Percentiles rank a stretch among this genome's conserved stretches.
These are phyloP conservation scores for Daphne laureola DNA, from an alignment of 441 rosid species.

Conservation along the genomic window DNA sequence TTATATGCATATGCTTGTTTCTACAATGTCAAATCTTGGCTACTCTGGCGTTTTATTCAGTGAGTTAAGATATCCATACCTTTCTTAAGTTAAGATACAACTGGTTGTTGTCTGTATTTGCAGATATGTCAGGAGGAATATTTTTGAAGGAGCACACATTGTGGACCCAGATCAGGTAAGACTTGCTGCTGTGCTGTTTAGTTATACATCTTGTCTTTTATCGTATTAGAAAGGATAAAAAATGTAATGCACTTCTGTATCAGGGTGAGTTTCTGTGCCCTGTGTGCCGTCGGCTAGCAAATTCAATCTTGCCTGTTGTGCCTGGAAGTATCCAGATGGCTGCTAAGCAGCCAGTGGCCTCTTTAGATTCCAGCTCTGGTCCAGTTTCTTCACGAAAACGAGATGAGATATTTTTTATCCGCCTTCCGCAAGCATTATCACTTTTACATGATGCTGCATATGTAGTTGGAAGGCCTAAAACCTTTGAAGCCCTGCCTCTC, in stretches of 20 bases:
- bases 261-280: conserved; percentile 99
- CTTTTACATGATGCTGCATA: conserved; percentile 59
- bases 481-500: conserved; percentile 36
- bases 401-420: conserved; percentile 28
- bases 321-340: conserved; percentile 42
- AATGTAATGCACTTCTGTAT: conserved; percentile 20
- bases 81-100: no score
- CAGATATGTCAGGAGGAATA: conserved; percentile 64
- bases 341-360: conserved; percentile 40
- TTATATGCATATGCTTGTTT: no score
- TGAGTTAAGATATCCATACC: not conserved
- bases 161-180: conserved; percentile 78
- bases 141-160: conserved; percentile 87
- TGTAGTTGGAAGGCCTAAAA: conserved; percentile 42
- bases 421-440: conserved; percentile 53
- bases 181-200: not conserved
- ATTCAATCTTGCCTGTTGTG: conserved; percentile 71
- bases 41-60: no score
- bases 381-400: conserved; percentile 19
- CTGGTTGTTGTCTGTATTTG: conserved; percentile 5
- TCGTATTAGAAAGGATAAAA: conserved; percentile 8
- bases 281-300: conserved; percentile 87
- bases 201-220: conserved; percentile 4
- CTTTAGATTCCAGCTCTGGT: conserved; percentile 20
- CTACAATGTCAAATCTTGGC: no score